phyloP scores from a whole-genome alignment of 106 monocot genomes.

The Phalaenopsis equestris region DNA sequence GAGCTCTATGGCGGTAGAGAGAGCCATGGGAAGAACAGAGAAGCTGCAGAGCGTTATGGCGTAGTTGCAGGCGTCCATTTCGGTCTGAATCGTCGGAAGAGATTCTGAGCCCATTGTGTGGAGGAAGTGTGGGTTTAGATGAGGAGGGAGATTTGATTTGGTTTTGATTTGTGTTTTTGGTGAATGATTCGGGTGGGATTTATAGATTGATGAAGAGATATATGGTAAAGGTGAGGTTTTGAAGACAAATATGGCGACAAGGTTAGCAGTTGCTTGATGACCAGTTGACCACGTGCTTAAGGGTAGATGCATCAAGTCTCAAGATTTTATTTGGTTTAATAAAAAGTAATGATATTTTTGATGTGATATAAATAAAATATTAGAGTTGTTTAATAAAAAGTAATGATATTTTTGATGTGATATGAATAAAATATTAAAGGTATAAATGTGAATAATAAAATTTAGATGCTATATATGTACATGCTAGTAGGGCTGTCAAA shows the following conservation, averaged over 20 bases:
- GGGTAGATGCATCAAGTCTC: background rate
- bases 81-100: constrained; percentile 1
- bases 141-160: background rate
- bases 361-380: too few species aligned
- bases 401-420: too few species aligned
- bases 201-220: too few species aligned
- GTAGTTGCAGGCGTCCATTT: constrained; percentile 11
- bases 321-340: too few species aligned
- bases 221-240: background rate
- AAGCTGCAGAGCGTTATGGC: constrained; percentile 11
- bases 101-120: constrained; percentile 1
- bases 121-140: background rate
- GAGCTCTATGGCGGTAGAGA: constrained; percentile 18
- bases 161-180: background rate
- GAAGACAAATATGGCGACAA: background rate
- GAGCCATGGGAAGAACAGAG: constrained; percentile 15
- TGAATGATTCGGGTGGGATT: too few species aligned
- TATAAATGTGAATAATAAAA: too few species aligned
- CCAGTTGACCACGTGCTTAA: background rate
- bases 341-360: too few species aligned
- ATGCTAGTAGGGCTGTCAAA: too few species aligned
- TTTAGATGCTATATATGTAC: too few species aligned
- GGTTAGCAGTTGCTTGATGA: background rate
- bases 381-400: too few species aligned
- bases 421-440: too few species aligned